A percentile compares a stretch with the other conserved stretches of the same genome.
Conservation (phyloP, 2,329 filamentous ascomycete species). For the Claviceps capensis region DNA sequence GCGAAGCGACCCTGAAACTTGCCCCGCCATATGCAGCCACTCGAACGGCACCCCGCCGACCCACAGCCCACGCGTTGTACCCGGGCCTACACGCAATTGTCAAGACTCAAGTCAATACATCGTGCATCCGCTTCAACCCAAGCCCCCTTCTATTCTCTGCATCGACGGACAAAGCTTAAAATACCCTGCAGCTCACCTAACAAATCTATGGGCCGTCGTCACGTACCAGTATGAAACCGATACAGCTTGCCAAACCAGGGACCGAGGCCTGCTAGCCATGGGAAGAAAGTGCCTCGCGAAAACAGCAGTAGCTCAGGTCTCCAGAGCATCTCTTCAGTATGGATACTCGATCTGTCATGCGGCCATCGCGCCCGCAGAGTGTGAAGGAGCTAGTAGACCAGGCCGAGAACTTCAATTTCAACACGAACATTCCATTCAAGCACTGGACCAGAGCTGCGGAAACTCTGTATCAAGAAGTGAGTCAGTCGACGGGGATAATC, state of each 20-base stretch:
- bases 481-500: conserved; percentile 10
- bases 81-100: too few species aligned
- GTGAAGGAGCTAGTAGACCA: conserved; percentile 64
- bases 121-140: not conserved
- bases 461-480: conserved; percentile 67
- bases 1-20: too few species aligned
- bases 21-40: too few species aligned
- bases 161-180: not conserved
- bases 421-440: conserved; percentile 59
- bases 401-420: conserved; percentile 72
- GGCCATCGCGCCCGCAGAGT: conserved; percentile 42
- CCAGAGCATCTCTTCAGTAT: conserved; percentile 9
- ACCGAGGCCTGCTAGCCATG: not conserved
- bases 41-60: too few species aligned
- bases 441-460: conserved; percentile 74
- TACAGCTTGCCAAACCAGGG: not conserved
- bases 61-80: too few species aligned
- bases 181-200: too few species aligned
- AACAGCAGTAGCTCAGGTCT: not conserved
- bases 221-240: conserved; percentile 1
- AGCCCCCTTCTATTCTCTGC: not conserved
- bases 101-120: too few species aligned
- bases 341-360: conserved; percentile 17
- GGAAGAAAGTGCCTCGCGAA: not conserved
- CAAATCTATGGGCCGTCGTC: not conserved